Evolutionary conservation across 306 rosid genomes (phyloP).

Genomic region (Sphenostylis stenocarpa): DNA sequence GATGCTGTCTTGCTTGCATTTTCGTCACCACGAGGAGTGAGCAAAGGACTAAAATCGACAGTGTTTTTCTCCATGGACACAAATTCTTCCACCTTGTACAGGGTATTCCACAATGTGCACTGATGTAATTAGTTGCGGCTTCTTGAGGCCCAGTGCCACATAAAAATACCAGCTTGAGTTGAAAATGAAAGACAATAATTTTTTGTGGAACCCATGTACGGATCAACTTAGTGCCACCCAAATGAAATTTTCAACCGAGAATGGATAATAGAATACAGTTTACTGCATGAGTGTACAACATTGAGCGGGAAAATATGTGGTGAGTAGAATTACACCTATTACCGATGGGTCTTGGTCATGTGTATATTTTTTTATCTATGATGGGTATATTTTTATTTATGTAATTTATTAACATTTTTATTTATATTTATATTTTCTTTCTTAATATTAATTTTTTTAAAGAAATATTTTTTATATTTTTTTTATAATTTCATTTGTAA

Average conservation of each 20-base stretch:
- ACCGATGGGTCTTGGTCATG: too few species aligned
- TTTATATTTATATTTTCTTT: too few species aligned
- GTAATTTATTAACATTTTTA: too few species aligned
- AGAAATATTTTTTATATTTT: too few species aligned
- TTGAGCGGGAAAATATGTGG: not conserved
- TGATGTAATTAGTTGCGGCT: not conserved
- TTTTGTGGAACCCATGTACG: conserved; percentile 45
- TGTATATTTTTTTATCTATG: too few species aligned
- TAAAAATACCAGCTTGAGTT: conserved; percentile 9
- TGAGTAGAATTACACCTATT: not conserved
- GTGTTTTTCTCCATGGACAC: conserved; percentile 51
- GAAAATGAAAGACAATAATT: conserved; percentile 5
- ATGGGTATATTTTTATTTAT: too few species aligned
- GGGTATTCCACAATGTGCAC: not conserved
- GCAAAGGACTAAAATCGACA: conserved; percentile 48
- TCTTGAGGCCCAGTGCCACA: not conserved
- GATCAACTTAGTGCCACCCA: conserved; percentile 26
- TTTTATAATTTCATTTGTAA: too few species aligned
- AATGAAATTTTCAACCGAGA: conserved; percentile 11
- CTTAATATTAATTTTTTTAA: too few species aligned
- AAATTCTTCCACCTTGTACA: not conserved
- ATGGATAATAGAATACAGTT: not conserved
- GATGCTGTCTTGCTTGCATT: conserved; percentile 24
- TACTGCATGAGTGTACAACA: not conserved
- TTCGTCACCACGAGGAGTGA: conserved; percentile 39